A percentile compares a stretch with the other conserved stretches of the same genome.
These are phyloP conservation scores for Haplosporangium sp. DNA, from an alignment of 371 early-diverging fungal genomes.

Conservation along the genomic window DNA sequence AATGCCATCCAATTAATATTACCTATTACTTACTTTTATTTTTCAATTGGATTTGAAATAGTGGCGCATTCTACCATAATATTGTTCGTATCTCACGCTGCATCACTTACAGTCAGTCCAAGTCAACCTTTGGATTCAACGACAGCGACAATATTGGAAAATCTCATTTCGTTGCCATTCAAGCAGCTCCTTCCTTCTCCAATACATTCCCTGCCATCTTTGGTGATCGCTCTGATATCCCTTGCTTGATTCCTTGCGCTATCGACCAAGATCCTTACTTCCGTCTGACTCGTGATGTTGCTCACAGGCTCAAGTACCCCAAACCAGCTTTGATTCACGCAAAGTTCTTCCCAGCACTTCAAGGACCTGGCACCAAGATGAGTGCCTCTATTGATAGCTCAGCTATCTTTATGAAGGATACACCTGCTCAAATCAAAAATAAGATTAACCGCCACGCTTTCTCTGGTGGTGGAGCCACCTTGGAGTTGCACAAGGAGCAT, in stretches of 20 bases:
- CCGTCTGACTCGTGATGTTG: slow-evolving; percentile 98
- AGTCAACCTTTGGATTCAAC: slow-evolving; percentile 93
- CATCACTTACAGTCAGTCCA: slow-evolving; percentile 88
- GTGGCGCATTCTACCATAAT: slow-evolving; percentile 93
- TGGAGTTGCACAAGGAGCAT: slow-evolving; percentile 89
- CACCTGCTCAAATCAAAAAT: slow-evolving; percentile 95
- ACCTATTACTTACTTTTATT: too few relatives aligned
- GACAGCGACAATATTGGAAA: slow-evolving; percentile 91
- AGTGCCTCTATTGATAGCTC: slow-evolving; percentile 92
- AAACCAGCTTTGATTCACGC: slow-evolving; percentile 98
- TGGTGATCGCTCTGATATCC: slow-evolving; percentile 89
- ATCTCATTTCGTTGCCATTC: slow-evolving; percentile 90
- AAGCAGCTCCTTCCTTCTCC: slow-evolving; percentile 96
- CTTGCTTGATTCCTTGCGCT: slow-evolving; percentile 98
- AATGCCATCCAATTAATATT: too few relatives aligned
- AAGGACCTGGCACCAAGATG: slow-evolving; percentile 99
- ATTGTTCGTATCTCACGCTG: slow-evolving; percentile 88
- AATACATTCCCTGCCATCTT: slow-evolving; percentile 97
- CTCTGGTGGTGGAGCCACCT: slow-evolving; percentile 95
- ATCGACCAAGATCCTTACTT: slow-evolving; percentile 99
- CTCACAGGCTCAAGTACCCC: slow-evolving; percentile 93
- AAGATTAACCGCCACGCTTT: slow-evolving; percentile 99
- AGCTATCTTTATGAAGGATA: slow-evolving; percentile 97
- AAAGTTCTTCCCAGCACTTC: slow-evolving; percentile 98
- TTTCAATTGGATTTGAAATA: slow-evolving; percentile 31